Evolutionary conservation across 2,329 filamentous ascomycete species (phyloP).

Genomic region (Gnomoniopsis sp.): DNA sequence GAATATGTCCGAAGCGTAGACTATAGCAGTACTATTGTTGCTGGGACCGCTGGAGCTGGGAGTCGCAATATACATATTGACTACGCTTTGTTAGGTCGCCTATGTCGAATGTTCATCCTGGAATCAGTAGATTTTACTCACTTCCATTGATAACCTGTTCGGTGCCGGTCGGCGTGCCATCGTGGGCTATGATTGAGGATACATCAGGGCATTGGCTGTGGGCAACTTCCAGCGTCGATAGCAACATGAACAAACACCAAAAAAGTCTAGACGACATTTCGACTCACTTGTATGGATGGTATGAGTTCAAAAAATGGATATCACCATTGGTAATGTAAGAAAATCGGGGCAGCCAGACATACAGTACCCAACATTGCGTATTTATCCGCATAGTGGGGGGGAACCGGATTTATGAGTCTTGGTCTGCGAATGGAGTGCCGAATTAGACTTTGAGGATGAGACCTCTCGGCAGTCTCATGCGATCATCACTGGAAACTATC

Average conservation of each 20-base stretch:
- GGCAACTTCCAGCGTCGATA: background rate
- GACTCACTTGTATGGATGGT: too few species aligned
- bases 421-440: background rate
- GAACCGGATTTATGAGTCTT: background rate
- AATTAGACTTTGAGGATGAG: background rate
- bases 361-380: background rate
- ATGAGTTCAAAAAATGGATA: background rate
- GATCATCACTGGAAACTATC: background rate
- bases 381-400: background rate
- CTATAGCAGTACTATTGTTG: background rate
- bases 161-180: background rate
- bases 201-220: background rate
- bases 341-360: background rate
- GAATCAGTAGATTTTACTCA: background rate
- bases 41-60: background rate
- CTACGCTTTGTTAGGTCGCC: background rate
- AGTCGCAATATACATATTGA: background rate
- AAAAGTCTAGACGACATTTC: background rate
- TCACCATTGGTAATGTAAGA: background rate
- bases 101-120: background rate
- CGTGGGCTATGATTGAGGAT: background rate
- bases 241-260: background rate
- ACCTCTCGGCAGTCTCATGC: background rate
- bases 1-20: slow-evolving; percentile 27
- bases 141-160: background rate